Evolutionary conservation across 768 basidiomycete genomes (phyloP), one percentile per base, ranked within the genome.

Genomic region (Psilocybe azurescens): DNA sequence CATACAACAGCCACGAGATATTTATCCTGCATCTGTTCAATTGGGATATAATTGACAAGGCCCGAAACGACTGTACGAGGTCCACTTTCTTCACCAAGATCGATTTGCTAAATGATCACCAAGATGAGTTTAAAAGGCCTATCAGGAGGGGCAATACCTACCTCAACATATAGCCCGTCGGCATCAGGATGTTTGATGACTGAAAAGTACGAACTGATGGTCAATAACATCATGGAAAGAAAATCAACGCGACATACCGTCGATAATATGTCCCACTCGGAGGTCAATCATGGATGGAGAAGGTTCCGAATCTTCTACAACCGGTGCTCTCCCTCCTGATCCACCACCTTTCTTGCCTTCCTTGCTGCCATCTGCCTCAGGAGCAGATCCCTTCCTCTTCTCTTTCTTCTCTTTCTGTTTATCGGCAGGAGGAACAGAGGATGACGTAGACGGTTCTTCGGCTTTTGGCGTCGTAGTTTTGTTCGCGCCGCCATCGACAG

Each of bases 131-230:
- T 20, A 38, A 9, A 32, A n/a, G 16, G 14, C 16, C 16, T 5
- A 55, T 41, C 13, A 36, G 30, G 57, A 14, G 32, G 38, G 36
- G 52, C 30, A 29, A 41, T 10, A 61, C 80, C 38, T 71, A 88
- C 92, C 84, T 99, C 97, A 63, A 99, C 86, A 72, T 99, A 99
- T n/a, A 99, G 84, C 53, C 94, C 89, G 70, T 99, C 97, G 2
- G 97, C 97, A 71, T 99, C 97, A 14, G 97, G 97, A 72, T 99
- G 97, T 70, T 93, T 94, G 77, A 88, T 89, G 69, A 99, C 97
- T 97, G 70, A 9, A 49, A n/a, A 49, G 11, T 30, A 11, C 55
- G 50, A 51, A 5, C 38, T 51, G 24, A 14, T 8, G 39, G 10
- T 36, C 24, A 18, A 54, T 53, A 46, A 14, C 29, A 14, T 8